Evolutionary conservation across 2,329 filamentous ascomycete species (phyloP), one percentile per base, ranked within the genome.

Genomic region (Claviceps sp.): DNA sequence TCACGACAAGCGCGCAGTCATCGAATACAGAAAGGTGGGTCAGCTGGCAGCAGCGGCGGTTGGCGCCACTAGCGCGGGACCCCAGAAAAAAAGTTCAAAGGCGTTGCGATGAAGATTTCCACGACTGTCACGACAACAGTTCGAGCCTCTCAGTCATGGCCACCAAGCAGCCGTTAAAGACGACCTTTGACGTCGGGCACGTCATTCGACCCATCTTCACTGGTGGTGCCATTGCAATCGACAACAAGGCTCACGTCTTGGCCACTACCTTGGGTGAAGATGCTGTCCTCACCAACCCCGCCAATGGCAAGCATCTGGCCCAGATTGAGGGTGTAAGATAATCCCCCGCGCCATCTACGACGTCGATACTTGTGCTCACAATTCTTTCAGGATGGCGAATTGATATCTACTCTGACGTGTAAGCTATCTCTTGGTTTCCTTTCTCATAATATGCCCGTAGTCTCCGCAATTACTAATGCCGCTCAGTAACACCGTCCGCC

Each of bases 151-250:
- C 40, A 46, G 59, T 48, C 52, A 67, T 85, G 81, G 77, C 81
- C 52, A 77, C 71, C 55, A 81, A 80, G 66, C 71, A 79, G 54
- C 73, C 78, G 18, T 73, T 79, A 60, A 94, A 89, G 74, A 96
- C 89, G 53, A 95, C 91, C 3, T 98, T 96, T 67, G 87, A 94
- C 63, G 80, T 85, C 54, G 78, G 78, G 58, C 82, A 85, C 62
- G 87, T 89, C 47, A 86, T 98, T 52, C 87, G 89, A 61, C 93
- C 93, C 20, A 91, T 97, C 48, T 96, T 93, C 65, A 95, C 91
- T 2, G 93, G 93, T 51, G 93, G 93, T 44, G 85, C 87, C 58
- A 82, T 95, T 54, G 82, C 88, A 34, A 78, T 97, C 55, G 89
- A 91, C 72, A 79, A 83, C 66, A 81, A 81, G 69, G 89, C 89